Base-by-base conservation (phyloP, 1,139 yeast genomes). In the Yamadazyma epiphylla region DNA sequence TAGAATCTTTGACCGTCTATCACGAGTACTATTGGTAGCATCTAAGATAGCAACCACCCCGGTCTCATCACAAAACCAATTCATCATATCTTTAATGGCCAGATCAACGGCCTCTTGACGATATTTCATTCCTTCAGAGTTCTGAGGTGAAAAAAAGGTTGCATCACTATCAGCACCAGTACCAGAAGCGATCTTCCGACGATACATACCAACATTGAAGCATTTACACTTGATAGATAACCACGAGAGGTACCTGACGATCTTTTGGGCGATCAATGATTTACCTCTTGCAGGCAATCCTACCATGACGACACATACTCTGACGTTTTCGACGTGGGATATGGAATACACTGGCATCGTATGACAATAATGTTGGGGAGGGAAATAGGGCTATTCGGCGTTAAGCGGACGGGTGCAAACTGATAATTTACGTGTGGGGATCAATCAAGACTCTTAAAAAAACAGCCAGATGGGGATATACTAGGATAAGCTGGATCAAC, bases 11-110 rank as follows among this genome's bases (percentile, higher is more conserved):
- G 68, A 69, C 43, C 98, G 70, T 46, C 95, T 73, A 33, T 70
- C 74, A 41, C 73, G 64, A 4, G 96, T 77, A 2, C 85, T 73
- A 49, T 80, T 80, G 6, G 89, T 81, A 22, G 89, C 97, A 58
- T 91, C 98, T 39, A 89, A 70, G 8, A 91, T 85, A 0, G 95
- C 97, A 26, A 91, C 97, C 24, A 81, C 84, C 5, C 95, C 95
- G 34, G 77, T 72, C 37, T 83, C 88, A 19, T 80, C 77, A 23
- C 68, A 67, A 50, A 86, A 87, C 97, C 97, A 91, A 27, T 71
- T 61, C 74, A 89, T 71, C 85, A 91, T 84, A 46, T 87, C 96
- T n/a, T 62, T 52, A 27, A 86, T 70, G 2, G 96, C 96, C 28
- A 60, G 57, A 28, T 75, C 70, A 19, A 87, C 83, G 0, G 96